Conservation (phyloP, 2,329 filamentous ascomycete genomes). For the Xylogone sp. region DNA sequence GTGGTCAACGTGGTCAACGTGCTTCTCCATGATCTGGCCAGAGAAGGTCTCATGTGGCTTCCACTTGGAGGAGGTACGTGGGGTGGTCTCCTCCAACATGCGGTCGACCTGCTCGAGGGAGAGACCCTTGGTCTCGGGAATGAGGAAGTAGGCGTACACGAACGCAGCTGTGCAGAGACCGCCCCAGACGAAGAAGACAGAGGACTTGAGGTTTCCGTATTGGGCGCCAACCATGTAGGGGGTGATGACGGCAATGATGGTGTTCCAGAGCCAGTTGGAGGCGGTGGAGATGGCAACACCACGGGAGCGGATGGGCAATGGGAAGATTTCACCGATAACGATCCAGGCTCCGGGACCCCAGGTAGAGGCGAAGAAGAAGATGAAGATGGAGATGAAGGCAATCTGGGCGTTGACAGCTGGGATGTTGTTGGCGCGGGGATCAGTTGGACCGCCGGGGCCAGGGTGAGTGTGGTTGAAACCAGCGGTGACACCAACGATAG, state of each 20-base stretch:
- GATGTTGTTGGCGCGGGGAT: constrained; percentile 52
- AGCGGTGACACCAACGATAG: constrained; percentile 48
- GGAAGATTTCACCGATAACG: constrained; percentile 86
- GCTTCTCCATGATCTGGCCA: no score
- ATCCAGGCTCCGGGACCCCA: constrained; percentile 81
- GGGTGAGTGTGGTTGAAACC: constrained; percentile 69
- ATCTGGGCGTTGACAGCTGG: constrained; percentile 65
- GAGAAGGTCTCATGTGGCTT: constrained; percentile 25
- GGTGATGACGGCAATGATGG: constrained; percentile 63
- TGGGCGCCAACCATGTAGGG: constrained; percentile 60
- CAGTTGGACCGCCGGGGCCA: constrained; percentile 31
- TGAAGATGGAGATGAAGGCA: constrained; percentile 83
- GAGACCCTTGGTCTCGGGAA: constrained; percentile 71
- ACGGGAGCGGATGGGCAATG: constrained; percentile 78
- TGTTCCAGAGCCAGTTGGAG: constrained; percentile 90
- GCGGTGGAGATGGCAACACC: constrained; percentile 82
- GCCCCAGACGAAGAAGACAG: constrained; percentile 50
- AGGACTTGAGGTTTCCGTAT: constrained; percentile 17
- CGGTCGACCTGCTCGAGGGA: constrained; percentile 68
- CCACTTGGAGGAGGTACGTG: constrained; percentile 29
- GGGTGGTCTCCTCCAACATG: constrained; percentile 44
- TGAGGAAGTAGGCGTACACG: constrained; percentile 53
- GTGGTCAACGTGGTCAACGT: no score
- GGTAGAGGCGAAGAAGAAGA: constrained; percentile 85
- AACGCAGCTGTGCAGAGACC: constrained; percentile 50